A percentile compares a stretch with the other conserved stretches of the same genome.
Conservation (phyloP, 768 basidiomycete genomes). For the Porphyrellus cyaneotinctus region DNA sequence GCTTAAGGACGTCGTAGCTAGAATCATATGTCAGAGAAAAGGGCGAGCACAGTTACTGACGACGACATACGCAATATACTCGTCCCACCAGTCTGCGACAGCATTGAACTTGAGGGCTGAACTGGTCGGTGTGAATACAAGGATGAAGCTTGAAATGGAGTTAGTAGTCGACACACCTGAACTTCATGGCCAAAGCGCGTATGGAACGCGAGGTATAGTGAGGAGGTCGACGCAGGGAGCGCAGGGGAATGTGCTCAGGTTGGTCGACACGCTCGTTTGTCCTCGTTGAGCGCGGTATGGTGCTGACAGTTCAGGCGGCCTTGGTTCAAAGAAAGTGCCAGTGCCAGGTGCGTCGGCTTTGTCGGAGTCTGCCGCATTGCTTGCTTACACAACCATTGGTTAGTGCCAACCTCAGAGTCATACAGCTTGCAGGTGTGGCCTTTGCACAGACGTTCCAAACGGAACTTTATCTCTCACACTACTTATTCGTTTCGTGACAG, state of each 20-base stretch:
- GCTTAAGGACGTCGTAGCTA: constrained; percentile 85
- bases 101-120: constrained; percentile 90
- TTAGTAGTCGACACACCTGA: constrained; percentile 21
- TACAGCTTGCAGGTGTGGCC: too few species aligned
- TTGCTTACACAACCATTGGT: not conserved
- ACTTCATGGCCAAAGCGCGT: constrained; percentile 30
- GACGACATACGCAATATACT: constrained; percentile 74
- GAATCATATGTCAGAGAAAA: not conserved
- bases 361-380: not conserved
- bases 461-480: not conserved
- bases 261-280: constrained; percentile 2
- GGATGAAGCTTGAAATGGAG: not conserved
- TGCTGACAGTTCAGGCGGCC: not conserved
- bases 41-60: not conserved
- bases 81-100: constrained; percentile 88
- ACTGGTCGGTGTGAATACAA: constrained; percentile 33
- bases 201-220: not conserved
- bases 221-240: not conserved
- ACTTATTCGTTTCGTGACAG: not conserved
- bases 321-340: constrained; percentile 1
- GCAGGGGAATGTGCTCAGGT: constrained; percentile 29
- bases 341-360: not conserved
- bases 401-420: too few species aligned
- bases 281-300: constrained; percentile 11
- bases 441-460: not conserved